Evolutionary conservation across 2,329 filamentous ascomycete genomes (phyloP).

Genomic region (Dothiorella sarmentorum): DNA sequence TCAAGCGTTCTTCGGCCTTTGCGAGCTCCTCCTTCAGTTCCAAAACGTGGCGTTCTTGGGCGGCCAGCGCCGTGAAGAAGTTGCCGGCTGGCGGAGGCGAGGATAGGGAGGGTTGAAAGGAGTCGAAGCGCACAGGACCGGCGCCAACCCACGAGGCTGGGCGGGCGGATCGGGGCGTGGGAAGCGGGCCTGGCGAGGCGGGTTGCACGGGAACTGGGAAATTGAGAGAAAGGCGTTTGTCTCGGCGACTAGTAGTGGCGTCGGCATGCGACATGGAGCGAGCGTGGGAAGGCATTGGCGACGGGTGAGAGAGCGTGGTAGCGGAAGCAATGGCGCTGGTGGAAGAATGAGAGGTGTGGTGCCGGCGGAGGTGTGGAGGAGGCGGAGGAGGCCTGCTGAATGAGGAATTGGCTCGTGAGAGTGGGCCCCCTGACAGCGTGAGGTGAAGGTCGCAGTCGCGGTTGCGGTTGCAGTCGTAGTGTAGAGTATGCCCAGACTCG

Average conservation of each 20-base stretch:
- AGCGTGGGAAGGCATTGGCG: constrained; percentile 27
- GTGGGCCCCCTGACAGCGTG: constrained; percentile 12
- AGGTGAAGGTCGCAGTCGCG: constrained; percentile 1
- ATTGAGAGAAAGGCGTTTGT: constrained; percentile 48
- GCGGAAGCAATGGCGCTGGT: constrained; percentile 7
- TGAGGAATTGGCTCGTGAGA: constrained; percentile 9
- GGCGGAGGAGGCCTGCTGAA: constrained; percentile 6
- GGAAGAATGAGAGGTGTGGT: constrained; percentile 14
- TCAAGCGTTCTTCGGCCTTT: constrained; percentile 74
- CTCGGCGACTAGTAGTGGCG: constrained; percentile 29
- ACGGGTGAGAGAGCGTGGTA: constrained; percentile 23
- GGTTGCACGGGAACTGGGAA: constrained; percentile 43
- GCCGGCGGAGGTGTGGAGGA: constrained; percentile 8
- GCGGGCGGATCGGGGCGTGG: constrained; percentile 33
- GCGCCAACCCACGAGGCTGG: constrained; percentile 39
- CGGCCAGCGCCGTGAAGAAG: constrained; percentile 85
- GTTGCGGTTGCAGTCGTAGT: not conserved
- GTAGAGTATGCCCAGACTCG: not conserved
- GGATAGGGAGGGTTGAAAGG: constrained; percentile 10
- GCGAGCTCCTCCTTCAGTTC: constrained; percentile 88
- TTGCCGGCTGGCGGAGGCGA: constrained; percentile 30
- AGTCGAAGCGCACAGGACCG: constrained; percentile 28
- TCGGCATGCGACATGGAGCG: constrained; percentile 35
- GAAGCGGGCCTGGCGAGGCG: constrained; percentile 29
- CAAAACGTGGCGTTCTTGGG: constrained; percentile 85